These are phyloP conservation scores for Petunia hybrid DNA, from an alignment of 305 asterid species.

Conservation along the genomic window DNA sequence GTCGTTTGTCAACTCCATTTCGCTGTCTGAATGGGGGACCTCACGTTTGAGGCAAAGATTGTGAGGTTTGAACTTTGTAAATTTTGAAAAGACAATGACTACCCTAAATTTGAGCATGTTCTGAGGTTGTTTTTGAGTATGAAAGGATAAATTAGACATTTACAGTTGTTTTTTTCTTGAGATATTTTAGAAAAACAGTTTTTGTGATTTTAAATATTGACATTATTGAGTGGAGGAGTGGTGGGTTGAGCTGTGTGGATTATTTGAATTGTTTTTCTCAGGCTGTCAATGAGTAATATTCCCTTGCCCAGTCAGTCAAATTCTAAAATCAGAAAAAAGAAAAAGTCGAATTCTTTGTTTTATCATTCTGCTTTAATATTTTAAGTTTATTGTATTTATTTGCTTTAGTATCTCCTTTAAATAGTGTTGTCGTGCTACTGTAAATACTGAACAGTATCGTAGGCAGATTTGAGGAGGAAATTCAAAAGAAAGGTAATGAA, in stretches of 20 bases:
- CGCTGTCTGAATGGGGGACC: conserved; percentile 3
- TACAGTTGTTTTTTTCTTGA: neutral
- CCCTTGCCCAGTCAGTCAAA: neutral
- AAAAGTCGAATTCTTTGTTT: no score
- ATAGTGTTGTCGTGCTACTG: no score
- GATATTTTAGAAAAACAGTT: conserved; percentile 8
- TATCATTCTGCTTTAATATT: no score
- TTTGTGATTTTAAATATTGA: neutral
- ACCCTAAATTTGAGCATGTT: conserved; percentile 15
- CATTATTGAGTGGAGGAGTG: neutral
- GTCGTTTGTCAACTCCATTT: neutral
- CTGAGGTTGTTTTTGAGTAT: neutral
- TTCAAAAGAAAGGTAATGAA: no score
- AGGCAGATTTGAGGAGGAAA: no score
- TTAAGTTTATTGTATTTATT: no score
- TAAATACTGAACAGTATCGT: no score
- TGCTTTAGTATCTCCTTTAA: no score
- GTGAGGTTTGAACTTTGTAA: neutral
- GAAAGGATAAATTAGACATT: conserved; percentile 1
- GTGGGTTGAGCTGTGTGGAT: neutral
- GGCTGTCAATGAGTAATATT: neutral
- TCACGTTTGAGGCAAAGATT: neutral
- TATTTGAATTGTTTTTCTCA: neutral
- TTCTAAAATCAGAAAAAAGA: no score
- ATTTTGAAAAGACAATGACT: neutral